Evolutionary conservation across 768 basidiomycete species (phyloP), one percentile per base, ranked within the genome.

Genomic region (Trametes coccinea): DNA sequence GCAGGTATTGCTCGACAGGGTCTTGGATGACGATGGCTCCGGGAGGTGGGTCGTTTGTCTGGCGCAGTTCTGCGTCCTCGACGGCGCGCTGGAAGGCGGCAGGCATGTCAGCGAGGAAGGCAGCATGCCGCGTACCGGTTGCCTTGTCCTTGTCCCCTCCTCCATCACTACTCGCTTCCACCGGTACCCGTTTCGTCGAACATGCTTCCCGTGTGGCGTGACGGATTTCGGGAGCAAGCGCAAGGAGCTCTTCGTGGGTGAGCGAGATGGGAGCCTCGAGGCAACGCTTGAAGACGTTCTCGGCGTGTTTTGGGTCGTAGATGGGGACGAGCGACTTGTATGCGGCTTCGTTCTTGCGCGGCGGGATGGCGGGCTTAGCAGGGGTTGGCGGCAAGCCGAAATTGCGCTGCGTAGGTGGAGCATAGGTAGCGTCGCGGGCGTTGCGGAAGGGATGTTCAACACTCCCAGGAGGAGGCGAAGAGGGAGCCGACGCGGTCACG

Each of bases 361-460:
- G 33, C 2, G 47, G 30, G 13, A 16, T 5, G 5, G 41, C 44
- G 39, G 33, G 3, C 57, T 51, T 59, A 10, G 30, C 11, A 9
- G 34, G 17, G 8, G 52, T 1, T 7, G 60, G 22, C 8, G 62
- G 34, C 55, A 62, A 6, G 41, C 57, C 49, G 62, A 61, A 51
- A 62, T 69, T 55, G 55, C 65, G 44, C 47, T 64, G 11, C 39
- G 62, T 2, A 22, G 56, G 33, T 22, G 53, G 51, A 4, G 44
- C 45, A 39, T 58, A 59, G 31, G 51, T 54, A 44, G 61, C 13
- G 56, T 55, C 47, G 29, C 45, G 61, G 2, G 29, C 50, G 53
- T 44, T 31, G 47, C 57, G 55, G 63, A 60, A 51, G 31, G 63
- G 56, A 41, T 57, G 34, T 27, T 62, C 61, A 13, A 59, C 17